phyloP scores from a whole-genome alignment of 192 early-diverging fungal species.

The Coemansia umbellata region DNA sequence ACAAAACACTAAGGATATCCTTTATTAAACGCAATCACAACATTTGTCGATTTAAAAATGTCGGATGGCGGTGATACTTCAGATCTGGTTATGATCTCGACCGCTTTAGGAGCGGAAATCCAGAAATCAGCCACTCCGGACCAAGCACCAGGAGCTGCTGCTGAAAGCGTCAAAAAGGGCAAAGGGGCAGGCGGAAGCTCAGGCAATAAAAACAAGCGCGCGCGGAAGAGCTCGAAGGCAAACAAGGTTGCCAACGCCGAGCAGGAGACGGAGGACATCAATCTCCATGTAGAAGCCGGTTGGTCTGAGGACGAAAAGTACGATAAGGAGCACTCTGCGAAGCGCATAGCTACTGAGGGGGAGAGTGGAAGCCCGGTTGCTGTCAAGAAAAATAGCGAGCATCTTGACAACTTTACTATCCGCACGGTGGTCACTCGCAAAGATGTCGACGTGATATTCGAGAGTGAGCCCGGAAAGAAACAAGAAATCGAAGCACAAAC shows the following conservation, averaged over 20 bases:
- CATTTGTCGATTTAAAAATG: no score
- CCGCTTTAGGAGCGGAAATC: neutral
- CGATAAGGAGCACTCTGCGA: conserved; percentile 37
- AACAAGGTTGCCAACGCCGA: conserved; percentile 8
- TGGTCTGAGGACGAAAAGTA: conserved; percentile 51
- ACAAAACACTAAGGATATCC: no score
- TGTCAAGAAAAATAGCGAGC: conserved; percentile 7
- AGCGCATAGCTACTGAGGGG: conserved; percentile 24
- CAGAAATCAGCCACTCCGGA: neutral
- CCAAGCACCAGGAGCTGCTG: neutral
- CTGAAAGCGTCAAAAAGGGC: neutral
- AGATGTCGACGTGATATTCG: conserved; percentile 46
- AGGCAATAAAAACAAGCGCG: conserved; percentile 22
- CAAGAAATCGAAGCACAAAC: conserved; percentile 21
- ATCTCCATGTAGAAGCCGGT: conserved; percentile 40
- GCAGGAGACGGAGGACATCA: conserved; percentile 37
- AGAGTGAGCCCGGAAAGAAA: conserved; percentile 9
- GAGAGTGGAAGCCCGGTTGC: conserved; percentile 11
- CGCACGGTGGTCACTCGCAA: conserved; percentile 50
- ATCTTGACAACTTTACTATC: conserved; percentile 39
- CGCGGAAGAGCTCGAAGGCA: conserved; percentile 14
- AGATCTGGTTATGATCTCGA: conserved; percentile 2
- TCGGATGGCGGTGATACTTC: conserved; percentile 6
- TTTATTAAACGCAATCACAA: no score
- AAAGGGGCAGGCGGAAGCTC: neutral